Conservation (phyloP, 2,329 filamentous ascomycete species). For the Thermoascus crustaceus region DNA sequence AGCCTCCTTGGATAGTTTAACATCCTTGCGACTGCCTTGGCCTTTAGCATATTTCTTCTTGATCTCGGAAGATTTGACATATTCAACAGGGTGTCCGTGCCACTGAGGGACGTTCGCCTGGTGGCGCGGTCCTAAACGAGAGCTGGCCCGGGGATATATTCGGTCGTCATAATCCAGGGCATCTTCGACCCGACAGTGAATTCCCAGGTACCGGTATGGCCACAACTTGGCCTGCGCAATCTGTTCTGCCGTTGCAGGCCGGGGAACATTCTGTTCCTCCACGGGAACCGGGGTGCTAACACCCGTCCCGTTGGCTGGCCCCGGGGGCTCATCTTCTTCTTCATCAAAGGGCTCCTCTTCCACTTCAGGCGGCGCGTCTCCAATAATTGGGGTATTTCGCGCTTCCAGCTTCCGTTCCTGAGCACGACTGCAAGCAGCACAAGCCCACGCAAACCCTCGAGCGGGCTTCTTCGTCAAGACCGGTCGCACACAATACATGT, state of each 20-base stretch:
- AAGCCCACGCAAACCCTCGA: conserved; percentile 96
- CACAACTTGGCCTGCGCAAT: conserved; percentile 88
- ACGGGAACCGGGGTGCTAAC: conserved; percentile 58
- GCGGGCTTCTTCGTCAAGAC: conserved; percentile 92
- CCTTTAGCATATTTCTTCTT: conserved; percentile 66
- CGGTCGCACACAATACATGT: conserved; percentile 95
- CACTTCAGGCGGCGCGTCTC: conserved; percentile 43
- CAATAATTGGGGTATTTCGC: conserved; percentile 69
- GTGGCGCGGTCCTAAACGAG: conserved; percentile 80
- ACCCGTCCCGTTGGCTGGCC: conserved; percentile 47
- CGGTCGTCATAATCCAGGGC: conserved; percentile 94
- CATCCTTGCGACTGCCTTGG: conserved; percentile 60
- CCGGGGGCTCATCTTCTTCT: conserved; percentile 58
- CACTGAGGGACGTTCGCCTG: conserved; percentile 80
- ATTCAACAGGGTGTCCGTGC: conserved; percentile 79
- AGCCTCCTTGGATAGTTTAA: conserved; percentile 71
- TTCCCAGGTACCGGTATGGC: conserved; percentile 92
- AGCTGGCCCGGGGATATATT: conserved; percentile 92
- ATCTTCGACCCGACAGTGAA: conserved; percentile 92
- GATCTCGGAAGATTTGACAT: conserved; percentile 78
- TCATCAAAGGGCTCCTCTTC: conserved; percentile 58
- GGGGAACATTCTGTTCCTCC: conserved; percentile 46
- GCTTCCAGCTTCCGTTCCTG: conserved; percentile 89
- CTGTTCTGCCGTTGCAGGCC: conserved; percentile 69
- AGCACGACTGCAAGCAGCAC: conserved; percentile 89